Percentiles rank a stretch among this genome's conserved stretches.
Conservation (phyloP, 352 stramenopile species). For the Pythium scleroteichum region DNA sequence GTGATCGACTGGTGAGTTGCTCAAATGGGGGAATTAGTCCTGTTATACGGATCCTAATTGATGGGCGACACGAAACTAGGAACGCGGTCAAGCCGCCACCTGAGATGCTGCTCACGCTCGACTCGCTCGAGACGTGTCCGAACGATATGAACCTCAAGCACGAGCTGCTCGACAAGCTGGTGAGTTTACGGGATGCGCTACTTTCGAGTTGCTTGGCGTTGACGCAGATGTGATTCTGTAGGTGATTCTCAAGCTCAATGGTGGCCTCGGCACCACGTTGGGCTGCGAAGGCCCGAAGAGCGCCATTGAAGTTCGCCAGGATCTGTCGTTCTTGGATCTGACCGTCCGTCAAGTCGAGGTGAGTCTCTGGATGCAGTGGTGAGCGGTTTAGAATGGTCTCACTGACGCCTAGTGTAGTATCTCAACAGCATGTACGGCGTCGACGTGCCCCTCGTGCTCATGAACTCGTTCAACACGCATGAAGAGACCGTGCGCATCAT, state of each 20-base stretch:
- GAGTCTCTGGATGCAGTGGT: conserved; percentile 3
- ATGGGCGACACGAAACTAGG: conserved; percentile 36
- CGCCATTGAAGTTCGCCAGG: conserved; percentile 92
- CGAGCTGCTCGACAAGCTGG: conserved; percentile 95
- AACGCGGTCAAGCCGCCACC: conserved; percentile 75
- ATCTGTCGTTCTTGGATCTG: conserved; percentile 97
- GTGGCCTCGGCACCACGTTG: conserved; percentile 98
- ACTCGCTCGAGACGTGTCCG: conserved; percentile 84
- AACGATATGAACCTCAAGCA: conserved; percentile 93
- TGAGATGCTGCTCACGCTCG: conserved; percentile 70
- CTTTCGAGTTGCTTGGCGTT: neutral
- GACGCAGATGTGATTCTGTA: conserved; percentile 11
- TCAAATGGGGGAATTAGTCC: neutral
- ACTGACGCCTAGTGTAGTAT: conserved; percentile 44
- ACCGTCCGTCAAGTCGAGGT: conserved; percentile 98
- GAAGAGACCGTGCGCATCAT: conserved; percentile 98
- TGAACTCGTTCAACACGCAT: conserved; percentile 99
- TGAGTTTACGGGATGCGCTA: conserved; percentile 23
- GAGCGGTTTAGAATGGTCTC: neutral
- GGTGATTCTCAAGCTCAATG: conserved; percentile 99
- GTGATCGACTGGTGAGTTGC: conserved; percentile 74
- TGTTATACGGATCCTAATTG: neutral
- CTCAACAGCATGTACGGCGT: conserved; percentile 91
- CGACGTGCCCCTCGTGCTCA: conserved; percentile 99
- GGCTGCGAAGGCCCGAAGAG: conserved; percentile 94